Conservation (phyloP, 2,329 filamentous ascomycete genomes). For the Tetracladium maxilliforme region DNA sequence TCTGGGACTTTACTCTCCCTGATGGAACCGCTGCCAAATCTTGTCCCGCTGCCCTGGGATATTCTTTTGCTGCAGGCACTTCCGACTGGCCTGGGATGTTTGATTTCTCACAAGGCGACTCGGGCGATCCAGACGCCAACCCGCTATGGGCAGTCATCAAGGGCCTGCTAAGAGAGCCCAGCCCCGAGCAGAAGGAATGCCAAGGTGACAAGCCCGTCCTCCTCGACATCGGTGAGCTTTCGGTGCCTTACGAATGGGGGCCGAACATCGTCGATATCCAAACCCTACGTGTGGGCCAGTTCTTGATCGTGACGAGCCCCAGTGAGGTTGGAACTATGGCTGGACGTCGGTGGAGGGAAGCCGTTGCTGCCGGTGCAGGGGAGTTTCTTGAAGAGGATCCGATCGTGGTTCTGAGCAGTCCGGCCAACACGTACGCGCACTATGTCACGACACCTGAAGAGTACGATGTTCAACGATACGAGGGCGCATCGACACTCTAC, state of each 20-base stretch:
- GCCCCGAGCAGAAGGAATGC: conserved; percentile 54
- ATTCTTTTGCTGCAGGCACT: conserved; percentile 85
- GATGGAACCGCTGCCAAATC: conserved; percentile 60
- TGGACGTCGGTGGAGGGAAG: conserved; percentile 70
- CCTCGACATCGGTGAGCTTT: conserved; percentile 75
- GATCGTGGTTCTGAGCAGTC: conserved; percentile 73
- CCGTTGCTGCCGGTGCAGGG: conserved; percentile 40
- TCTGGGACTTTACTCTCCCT: conserved; percentile 56
- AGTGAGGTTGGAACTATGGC: conserved; percentile 91
- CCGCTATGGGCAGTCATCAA: conserved; percentile 66
- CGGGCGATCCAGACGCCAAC: conserved; percentile 49
- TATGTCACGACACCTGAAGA: conserved; percentile 67
- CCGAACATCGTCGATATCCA: conserved; percentile 89
- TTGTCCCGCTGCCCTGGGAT: conserved; percentile 78
- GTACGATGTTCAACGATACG: conserved; percentile 75
- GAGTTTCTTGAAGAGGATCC: no score
- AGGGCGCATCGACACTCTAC: conserved; percentile 86
- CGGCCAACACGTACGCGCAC: conserved; percentile 80
- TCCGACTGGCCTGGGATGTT: conserved; percentile 84
- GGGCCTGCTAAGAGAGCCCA: conserved; percentile 55
- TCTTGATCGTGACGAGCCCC: conserved; percentile 71
- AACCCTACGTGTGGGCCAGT: conserved; percentile 66
- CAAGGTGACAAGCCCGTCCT: conserved; percentile 75
- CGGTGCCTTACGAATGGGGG: conserved; percentile 68
- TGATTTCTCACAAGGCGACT: conserved; percentile 83